Evolutionary conservation across 2,329 filamentous ascomycete genomes (phyloP).

Genomic region (Mycosphaerella sp.): DNA sequence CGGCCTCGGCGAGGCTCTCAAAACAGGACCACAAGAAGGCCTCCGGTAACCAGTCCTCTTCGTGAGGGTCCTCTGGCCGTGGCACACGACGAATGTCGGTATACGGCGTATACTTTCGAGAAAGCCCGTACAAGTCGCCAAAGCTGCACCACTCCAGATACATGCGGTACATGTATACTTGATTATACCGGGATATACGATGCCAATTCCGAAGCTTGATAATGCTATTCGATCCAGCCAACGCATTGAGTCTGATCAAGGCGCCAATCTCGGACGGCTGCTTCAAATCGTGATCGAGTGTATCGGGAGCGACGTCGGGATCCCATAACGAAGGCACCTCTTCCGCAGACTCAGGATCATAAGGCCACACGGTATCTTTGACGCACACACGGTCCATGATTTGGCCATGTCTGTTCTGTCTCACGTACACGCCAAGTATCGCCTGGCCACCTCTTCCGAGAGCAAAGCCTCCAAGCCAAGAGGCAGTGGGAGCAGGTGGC

Average conservation of each 20-base stretch:
- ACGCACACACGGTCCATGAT: constrained; percentile 7
- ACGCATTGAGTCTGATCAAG: background rate
- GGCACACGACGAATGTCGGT: background rate
- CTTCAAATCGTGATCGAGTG: background rate
- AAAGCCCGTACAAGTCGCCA: constrained; percentile 1
- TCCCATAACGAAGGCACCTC: background rate
- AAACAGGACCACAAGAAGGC: constrained; percentile 8
- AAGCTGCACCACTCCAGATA: constrained; percentile 8
- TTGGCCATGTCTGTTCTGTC: constrained; percentile 1
- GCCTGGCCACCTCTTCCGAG: background rate
- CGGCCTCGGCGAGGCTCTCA: constrained; percentile 4
- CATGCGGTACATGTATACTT: background rate
- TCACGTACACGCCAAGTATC: constrained; percentile 1
- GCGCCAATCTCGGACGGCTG: constrained; percentile 4
- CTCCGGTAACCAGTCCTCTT: constrained; percentile 9
- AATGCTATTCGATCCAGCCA: background rate
- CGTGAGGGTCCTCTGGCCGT: background rate
- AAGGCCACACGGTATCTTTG: constrained; percentile 6
- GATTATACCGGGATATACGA: background rate
- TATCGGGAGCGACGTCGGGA: background rate
- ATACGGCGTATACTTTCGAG: constrained; percentile 2
- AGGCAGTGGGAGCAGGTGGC: background rate
- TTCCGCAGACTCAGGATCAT: background rate
- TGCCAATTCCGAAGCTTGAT: constrained; percentile 7
- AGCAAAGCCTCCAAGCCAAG: constrained; percentile 3